Evolutionary conservation across 805 yeast species (phyloP).

Genomic region (Diddensiella transvaalensis): DNA sequence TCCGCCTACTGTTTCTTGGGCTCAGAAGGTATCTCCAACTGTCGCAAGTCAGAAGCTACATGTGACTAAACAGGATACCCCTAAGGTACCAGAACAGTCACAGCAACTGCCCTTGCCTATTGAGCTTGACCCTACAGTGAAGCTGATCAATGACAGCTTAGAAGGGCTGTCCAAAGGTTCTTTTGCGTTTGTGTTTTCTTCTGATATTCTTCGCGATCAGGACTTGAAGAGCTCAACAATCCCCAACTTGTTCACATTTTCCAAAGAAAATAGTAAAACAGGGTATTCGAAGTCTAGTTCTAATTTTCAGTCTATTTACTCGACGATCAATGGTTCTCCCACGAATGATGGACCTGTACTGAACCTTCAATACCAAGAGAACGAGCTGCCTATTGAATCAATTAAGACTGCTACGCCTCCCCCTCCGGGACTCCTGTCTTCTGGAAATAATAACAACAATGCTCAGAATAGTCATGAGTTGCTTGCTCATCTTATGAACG

Average conservation of each 20-base stretch:
- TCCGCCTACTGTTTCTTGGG: slow-evolving; percentile 75
- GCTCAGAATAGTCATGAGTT: slow-evolving; percentile 64
- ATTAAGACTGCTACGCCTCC: slow-evolving; percentile 44
- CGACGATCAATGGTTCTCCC: background rate
- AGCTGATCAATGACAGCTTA: slow-evolving; percentile 18
- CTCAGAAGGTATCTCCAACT: slow-evolving; percentile 32
- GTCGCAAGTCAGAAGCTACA: slow-evolving; percentile 30
- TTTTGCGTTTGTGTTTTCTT: slow-evolving; percentile 28
- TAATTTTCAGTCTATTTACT: background rate
- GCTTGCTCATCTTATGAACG: slow-evolving; percentile 79
- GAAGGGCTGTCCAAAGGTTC: slow-evolving; percentile 24
- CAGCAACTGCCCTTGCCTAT: slow-evolving; percentile 13
- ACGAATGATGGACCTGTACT: background rate
- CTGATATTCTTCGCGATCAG: slow-evolving; percentile 24
- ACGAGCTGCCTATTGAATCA: background rate
- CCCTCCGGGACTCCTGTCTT: slow-evolving; percentile 71
- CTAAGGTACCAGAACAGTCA: slow-evolving; percentile 21
- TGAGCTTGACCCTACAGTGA: slow-evolving; percentile 16
- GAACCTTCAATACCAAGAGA: background rate
- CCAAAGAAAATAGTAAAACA: slow-evolving; percentile 9
- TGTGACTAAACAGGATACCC: slow-evolving; percentile 20
- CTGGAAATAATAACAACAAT: slow-evolving; percentile 21
- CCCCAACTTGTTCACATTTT: slow-evolving; percentile 31
- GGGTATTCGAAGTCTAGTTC: background rate
- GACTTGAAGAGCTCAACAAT: slow-evolving; percentile 22